Conservation (phyloP, 306 rosid genomes). For the Vigna mungo region DNA sequence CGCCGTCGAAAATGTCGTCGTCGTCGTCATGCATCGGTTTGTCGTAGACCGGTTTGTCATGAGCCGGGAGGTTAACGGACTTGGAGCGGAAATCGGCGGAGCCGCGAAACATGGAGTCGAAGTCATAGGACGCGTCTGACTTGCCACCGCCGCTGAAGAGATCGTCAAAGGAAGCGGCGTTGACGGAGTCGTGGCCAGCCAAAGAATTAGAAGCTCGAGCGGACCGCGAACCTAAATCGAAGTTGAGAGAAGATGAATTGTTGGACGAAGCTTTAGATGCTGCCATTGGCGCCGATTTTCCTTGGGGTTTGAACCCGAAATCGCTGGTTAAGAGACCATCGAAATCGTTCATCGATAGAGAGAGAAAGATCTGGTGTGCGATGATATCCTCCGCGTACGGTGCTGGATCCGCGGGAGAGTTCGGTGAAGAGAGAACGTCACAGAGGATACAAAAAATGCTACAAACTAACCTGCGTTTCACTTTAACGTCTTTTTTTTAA, state of each 20-base stretch:
- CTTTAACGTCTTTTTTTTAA: neutral
- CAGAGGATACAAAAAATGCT: constrained; percentile 28
- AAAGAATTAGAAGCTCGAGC: constrained; percentile 55
- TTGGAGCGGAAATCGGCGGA: constrained; percentile 51
- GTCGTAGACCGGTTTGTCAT: constrained; percentile 81
- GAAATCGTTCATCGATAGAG: constrained; percentile 72
- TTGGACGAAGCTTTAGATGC: constrained; percentile 61
- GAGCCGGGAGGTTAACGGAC: constrained; percentile 62
- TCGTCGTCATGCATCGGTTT: constrained; percentile 80
- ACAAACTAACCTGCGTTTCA: neutral
- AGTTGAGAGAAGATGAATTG: constrained; percentile 43
- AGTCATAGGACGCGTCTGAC: constrained; percentile 56
- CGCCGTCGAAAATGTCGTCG: constrained; percentile 81
- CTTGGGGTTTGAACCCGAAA: constrained; percentile 80
- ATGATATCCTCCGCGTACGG: constrained; percentile 43
- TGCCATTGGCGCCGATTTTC: constrained; percentile 78
- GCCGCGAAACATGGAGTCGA: constrained; percentile 63
- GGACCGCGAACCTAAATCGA: constrained; percentile 72
- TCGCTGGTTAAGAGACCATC: constrained; percentile 81
- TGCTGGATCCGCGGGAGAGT: constrained; percentile 40
- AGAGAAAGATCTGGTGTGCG: constrained; percentile 31
- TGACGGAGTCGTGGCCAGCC: constrained; percentile 45
- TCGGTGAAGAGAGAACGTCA: constrained; percentile 12
- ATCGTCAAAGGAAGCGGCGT: constrained; percentile 53
- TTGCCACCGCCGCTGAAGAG: constrained; percentile 63